phyloP scores from a whole-genome alignment of 441 rosid species.

The Jatropha multifida region DNA sequence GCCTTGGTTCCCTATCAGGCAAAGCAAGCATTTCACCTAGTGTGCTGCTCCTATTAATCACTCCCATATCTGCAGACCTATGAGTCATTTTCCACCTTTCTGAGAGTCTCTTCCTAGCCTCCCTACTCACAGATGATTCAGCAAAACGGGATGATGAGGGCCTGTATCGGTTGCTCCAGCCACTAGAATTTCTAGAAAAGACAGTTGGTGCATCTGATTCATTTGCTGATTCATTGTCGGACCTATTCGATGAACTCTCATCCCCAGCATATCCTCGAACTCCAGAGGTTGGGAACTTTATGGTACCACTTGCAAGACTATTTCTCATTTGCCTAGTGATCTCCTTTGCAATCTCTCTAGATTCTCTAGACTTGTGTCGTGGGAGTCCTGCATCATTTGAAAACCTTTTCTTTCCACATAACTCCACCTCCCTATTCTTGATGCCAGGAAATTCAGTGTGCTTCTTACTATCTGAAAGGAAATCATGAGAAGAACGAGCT shows the following conservation, averaged over 20 bases:
- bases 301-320: slow-evolving; percentile 38
- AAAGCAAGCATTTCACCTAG: slow-evolving; percentile 92
- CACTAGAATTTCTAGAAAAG: slow-evolving; percentile 41
- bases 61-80: slow-evolving; percentile 52
- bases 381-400: slow-evolving; percentile 40
- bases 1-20: slow-evolving; percentile 57
- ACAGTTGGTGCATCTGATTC: slow-evolving; percentile 53
- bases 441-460: slow-evolving; percentile 38
- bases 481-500: slow-evolving; percentile 49
- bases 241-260: slow-evolving; percentile 68
- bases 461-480: slow-evolving; percentile 43
- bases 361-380: slow-evolving; percentile 61
- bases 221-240: slow-evolving; percentile 70
- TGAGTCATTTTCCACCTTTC: slow-evolving; percentile 95
- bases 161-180: slow-evolving; percentile 39
- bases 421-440: slow-evolving; percentile 36
- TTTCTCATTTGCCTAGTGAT: slow-evolving; percentile 65
- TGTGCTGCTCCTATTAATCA: slow-evolving; percentile 61
- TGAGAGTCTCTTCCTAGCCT: slow-evolving; percentile 89
- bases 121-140: slow-evolving; percentile 73
- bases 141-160: slow-evolving; percentile 47
- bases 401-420: slow-evolving; percentile 40
- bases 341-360: slow-evolving; percentile 63
- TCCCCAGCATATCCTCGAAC: slow-evolving; percentile 75
- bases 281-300: slow-evolving; percentile 46